A percentile compares a stretch with the other conserved stretches of the same genome.
Evolutionary conservation across 148 eudicot species (phyloP).

Genomic region (Chenopodium album): DNA sequence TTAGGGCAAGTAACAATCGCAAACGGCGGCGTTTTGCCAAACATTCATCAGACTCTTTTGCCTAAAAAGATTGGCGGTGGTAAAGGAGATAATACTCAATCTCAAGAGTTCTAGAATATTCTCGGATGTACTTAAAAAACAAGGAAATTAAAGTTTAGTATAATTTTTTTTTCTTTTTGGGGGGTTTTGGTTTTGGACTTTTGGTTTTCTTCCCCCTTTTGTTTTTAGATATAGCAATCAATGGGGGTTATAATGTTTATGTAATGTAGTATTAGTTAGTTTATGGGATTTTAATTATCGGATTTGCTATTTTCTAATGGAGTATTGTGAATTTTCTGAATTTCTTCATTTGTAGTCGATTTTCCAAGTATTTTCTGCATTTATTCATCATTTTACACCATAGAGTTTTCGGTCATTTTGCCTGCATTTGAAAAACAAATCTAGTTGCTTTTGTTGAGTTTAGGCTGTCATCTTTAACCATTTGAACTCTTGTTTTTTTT

Average conservation of each 20-base stretch:
- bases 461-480: too few species aligned
- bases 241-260: background rate
- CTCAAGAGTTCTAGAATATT: constrained; percentile 39
- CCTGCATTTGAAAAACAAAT: too few species aligned
- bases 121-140: background rate
- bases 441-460: too few species aligned
- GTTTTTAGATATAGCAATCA: background rate
- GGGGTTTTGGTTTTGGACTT: background rate
- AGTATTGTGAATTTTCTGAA: background rate
- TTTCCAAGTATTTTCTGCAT: too few species aligned
- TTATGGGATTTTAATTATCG: background rate
- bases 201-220: background rate
- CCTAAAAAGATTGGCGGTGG: constrained; percentile 32
- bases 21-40: constrained; percentile 43
- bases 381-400: too few species aligned
- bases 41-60: constrained; percentile 34
- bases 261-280: constrained; percentile 9
- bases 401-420: too few species aligned
- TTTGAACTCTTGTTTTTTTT: too few species aligned
- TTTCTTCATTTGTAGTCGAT: background rate
- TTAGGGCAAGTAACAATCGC: constrained; percentile 44
- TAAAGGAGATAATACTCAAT: constrained; percentile 34
- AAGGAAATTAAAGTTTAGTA: background rate
- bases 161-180: background rate
- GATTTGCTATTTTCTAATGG: background rate